Conservation (phyloP, 2,329 filamentous ascomycete species). For the Tolypocladium capitatum region DNA sequence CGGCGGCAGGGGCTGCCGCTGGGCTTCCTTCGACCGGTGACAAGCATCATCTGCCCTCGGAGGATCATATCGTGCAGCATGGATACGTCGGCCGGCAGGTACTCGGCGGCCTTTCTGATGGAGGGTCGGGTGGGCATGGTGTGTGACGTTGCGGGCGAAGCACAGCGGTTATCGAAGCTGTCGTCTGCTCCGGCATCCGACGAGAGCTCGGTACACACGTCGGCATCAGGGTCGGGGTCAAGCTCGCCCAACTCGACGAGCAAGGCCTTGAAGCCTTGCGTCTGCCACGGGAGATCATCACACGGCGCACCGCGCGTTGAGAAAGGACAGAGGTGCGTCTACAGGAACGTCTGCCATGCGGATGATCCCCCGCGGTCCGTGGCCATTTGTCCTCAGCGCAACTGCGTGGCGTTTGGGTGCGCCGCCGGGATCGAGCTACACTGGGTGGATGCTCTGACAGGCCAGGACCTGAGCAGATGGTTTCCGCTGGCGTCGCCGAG, state of each 20-base stretch:
- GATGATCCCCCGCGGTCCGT: conserved; percentile 53
- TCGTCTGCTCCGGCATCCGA: conserved; percentile 3
- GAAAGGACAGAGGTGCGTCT: conserved; percentile 16
- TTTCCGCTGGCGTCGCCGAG: conserved; percentile 41
- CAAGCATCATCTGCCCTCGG: conserved; percentile 41
- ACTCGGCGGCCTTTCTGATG: conserved; percentile 45
- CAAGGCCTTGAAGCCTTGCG: conserved; percentile 5
- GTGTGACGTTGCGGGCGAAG: conserved; percentile 32
- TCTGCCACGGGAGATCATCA: conserved; percentile 11
- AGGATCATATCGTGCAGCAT: conserved; percentile 47
- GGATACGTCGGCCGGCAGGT: conserved; percentile 42
- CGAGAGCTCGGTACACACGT: conserved; percentile 5
- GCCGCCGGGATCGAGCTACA: conserved; percentile 49
- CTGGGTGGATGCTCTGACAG: conserved; percentile 35
- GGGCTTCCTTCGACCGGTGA: conserved; percentile 27
- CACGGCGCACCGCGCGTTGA: conserved; percentile 15
- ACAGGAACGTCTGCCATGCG: conserved; percentile 40
- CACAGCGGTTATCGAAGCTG: conserved; percentile 3
- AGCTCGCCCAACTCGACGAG: neutral
- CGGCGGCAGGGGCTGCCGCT: conserved; percentile 9
- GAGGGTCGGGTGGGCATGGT: conserved; percentile 48
- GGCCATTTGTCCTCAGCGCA: conserved; percentile 50
- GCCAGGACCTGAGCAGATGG: conserved; percentile 37
- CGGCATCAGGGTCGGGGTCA: conserved; percentile 1
- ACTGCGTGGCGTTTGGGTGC: conserved; percentile 53